Conservation (phyloP, 164 flowering plant genomes). For the Warburgia ugandensis region DNA sequence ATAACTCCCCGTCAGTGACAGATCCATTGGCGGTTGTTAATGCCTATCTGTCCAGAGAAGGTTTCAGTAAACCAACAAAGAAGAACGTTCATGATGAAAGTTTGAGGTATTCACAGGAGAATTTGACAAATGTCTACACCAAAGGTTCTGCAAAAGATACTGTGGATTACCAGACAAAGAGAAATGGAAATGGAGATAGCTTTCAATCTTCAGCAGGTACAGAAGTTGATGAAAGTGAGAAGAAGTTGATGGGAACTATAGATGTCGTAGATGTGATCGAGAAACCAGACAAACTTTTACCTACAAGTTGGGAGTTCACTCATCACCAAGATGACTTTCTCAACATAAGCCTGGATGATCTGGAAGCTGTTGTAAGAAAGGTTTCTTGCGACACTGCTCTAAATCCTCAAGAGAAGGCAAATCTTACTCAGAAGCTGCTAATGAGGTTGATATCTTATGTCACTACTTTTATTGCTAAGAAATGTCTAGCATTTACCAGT, state of each 20-base stretch:
- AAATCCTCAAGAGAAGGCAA: slow-evolving; percentile 47
- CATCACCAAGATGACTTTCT: slow-evolving; percentile 28
- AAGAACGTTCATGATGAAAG: slow-evolving; percentile 12
- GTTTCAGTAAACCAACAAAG: slow-evolving; percentile 12
- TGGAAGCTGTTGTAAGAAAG: slow-evolving; percentile 56
- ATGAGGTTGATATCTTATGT: slow-evolving; percentile 41
- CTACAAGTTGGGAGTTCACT: slow-evolving; percentile 15
- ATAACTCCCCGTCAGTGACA: slow-evolving; percentile 16
- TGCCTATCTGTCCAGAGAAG: slow-evolving; percentile 39
- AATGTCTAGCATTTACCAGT: neutral
- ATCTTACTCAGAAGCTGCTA: slow-evolving; percentile 55
- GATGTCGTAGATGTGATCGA: slow-evolving; percentile 10
- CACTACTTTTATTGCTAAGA: neutral
- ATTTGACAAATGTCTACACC: slow-evolving; percentile 9
- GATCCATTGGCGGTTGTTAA: slow-evolving; percentile 50
- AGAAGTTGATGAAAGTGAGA: slow-evolving; percentile 14
- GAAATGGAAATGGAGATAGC: slow-evolving; percentile 13
- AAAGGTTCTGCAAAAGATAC: slow-evolving; percentile 11
- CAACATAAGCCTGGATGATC: slow-evolving; percentile 50
- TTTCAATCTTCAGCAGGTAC: slow-evolving; percentile 19
- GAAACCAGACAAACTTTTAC: slow-evolving; percentile 18
- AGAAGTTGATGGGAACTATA: slow-evolving; percentile 16
- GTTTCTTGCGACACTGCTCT: slow-evolving; percentile 53
- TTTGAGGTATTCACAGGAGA: slow-evolving; percentile 7
- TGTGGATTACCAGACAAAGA: slow-evolving; percentile 16